A percentile compares a stretch with the other conserved stretches of the same genome.
Conservation (phyloP, 208 protist genomes). For the Leishmania gerbilli region DNA sequence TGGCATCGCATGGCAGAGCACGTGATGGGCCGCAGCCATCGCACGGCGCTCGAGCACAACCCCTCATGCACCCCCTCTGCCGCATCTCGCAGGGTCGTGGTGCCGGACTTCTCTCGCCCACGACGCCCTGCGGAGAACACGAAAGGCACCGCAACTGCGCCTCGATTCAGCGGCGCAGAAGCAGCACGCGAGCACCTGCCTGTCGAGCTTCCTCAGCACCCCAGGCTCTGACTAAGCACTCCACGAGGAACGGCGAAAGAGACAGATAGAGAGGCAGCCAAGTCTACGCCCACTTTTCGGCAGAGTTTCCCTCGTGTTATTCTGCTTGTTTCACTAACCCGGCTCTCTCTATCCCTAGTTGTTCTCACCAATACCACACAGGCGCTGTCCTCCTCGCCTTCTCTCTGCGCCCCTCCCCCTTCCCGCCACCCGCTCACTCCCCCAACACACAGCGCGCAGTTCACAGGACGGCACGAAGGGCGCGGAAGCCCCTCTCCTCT, state of each 20-base stretch:
- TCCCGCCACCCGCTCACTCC: neutral
- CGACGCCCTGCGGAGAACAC: constrained; percentile 7
- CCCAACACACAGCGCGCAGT: neutral
- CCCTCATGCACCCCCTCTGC: constrained; percentile 41
- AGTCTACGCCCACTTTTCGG: too few species aligned
- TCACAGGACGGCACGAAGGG: neutral
- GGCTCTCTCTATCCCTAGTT: neutral
- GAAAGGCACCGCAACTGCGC: neutral
- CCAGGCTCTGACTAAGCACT: neutral
- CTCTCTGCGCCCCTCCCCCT: neutral
- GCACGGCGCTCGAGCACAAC: constrained; percentile 32
- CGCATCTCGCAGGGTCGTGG: constrained; percentile 15
- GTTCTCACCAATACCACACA: neutral
- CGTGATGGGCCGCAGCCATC: constrained; percentile 60
- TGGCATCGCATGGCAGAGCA: constrained; percentile 82
- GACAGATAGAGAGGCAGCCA: too few species aligned
- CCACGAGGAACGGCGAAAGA: neutral
- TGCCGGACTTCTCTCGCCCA: constrained; percentile 38
- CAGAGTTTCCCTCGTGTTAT: neutral
- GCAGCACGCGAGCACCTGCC: neutral
- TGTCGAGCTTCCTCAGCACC: neutral
- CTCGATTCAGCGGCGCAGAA: neutral
- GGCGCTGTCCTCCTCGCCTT: neutral
- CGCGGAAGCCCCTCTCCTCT: neutral
- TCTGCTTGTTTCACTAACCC: neutral